Evolutionary conservation across 441 rosid species (phyloP), one percentile per base, ranked within the genome.

Genomic region (Pelargonium australe): DNA sequence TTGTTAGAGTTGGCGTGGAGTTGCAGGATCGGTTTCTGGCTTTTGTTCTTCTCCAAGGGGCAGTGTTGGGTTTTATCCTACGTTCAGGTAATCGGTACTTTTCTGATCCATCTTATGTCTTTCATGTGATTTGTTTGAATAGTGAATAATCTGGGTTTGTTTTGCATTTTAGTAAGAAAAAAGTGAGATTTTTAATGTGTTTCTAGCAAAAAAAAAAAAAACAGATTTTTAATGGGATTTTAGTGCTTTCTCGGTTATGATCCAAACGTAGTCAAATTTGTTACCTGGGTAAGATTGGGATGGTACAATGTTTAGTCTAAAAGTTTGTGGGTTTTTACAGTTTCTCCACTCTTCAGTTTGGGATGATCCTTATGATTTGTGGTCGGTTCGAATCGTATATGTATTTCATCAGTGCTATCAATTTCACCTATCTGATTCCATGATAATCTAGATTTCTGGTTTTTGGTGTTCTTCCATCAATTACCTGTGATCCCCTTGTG

Each of bases 21-120:
- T n/a, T 53, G 60, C 60, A 14, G 60, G 60, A 53, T 53, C 20
- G 60, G 60, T n/a, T 53, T 14, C 60, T 53, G 60, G 60, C 8
- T 14, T 53, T n/a, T 14, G 60, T 28, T 28, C 34, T 2, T 28
- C 34, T 28, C 34, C 34, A 3, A 28, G 34, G 34, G 34, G 34
- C 34, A 28, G 34, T 53, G 60, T 14, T 53, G 60, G 34, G 51
- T 44, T 7, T 61, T 65, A 67, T 25, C 43, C 17, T 1, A 3
- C 19, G 5, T 71, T 51, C 64, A 13, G 65, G 20, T 10, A n/a
- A 28, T 31, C 7, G 16, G 12, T 17, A 63, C 64, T 43, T 58
- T 7, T 45, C 66, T 13, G 19, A 8, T 10, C 49, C 8, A 14
- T 23, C 10, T 13, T 25, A 25, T 40, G 61, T 0, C 57, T 69